phyloP scores from a whole-genome alignment of 345 rosid species.

The Gossypium herbaceum region DNA sequence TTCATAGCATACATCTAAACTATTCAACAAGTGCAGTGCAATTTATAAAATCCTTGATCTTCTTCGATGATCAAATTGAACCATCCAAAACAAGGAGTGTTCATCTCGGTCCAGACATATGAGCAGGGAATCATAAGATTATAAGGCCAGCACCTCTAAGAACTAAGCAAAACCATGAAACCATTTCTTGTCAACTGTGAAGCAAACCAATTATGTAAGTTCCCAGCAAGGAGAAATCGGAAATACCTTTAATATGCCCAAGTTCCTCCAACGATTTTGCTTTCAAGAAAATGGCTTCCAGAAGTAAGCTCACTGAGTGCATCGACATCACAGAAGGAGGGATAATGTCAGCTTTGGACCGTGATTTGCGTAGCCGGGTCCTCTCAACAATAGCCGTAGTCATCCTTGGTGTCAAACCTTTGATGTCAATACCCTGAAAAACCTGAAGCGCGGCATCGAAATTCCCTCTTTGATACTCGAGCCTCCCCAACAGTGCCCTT shows the following conservation, averaged over 20 bases:
- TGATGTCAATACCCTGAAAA: constrained; percentile 81
- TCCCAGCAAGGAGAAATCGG: not conserved
- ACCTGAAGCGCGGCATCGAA: constrained; percentile 96
- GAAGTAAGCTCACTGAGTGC: constrained; percentile 86
- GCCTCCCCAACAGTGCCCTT: constrained; percentile 90
- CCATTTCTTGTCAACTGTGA: not conserved
- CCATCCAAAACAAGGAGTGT: not conserved
- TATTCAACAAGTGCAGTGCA: not conserved
- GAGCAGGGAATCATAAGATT: not conserved
- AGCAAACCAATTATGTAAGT: not conserved
- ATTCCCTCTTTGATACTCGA: constrained; percentile 87
- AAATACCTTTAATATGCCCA: constrained; percentile 54
- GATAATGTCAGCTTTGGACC: constrained; percentile 44
- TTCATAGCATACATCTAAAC: not conserved
- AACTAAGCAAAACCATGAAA: not conserved
- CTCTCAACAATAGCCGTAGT: constrained; percentile 57
- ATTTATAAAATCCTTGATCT: not conserved
- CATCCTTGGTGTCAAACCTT: constrained; percentile 63
- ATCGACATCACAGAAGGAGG: constrained; percentile 61
- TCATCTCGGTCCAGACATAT: too few relatives aligned
- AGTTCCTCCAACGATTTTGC: constrained; percentile 80
- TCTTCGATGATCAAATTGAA: not conserved
- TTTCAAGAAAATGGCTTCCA: constrained; percentile 88
- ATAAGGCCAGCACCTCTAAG: not conserved
- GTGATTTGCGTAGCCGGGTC: constrained; percentile 50